Base-by-base conservation (phyloP, 2,329 filamentous ascomycete genomes). In the Chalaropsis ovoidea region DNA sequence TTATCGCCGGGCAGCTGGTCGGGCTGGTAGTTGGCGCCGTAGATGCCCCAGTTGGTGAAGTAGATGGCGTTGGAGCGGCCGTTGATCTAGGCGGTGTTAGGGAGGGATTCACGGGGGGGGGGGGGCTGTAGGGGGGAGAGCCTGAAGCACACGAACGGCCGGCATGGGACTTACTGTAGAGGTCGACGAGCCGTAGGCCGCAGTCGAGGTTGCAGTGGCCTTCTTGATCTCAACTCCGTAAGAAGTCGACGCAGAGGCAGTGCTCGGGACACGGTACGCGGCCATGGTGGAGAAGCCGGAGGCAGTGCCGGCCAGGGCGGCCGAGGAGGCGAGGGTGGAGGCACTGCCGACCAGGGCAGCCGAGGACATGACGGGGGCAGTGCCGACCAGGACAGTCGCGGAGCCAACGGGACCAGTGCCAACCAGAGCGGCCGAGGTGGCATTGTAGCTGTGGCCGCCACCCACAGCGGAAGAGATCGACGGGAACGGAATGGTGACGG, bases 21-120 rank as follows among this genome's bases (percentile, higher is more conserved):
- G 0, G 88, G 86, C 62, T 87, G 81, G 72, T 87, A 90, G 69
- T 88, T 83, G 65, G 89, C 82, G 27, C 77, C 85, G 71, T 95
- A 94, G 62, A 90, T 88, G 49, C 72, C 72, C 81, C 81, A 83
- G 68, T 81, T 82, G 10, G 80, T 78, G 66, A 82, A 82, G 72
- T 83, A 83, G 10, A 82, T 70, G 0, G 77, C 76, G 68, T 80
- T 82, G 41, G 54, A 47, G 19, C 61, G 22, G 41, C 41, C 27
- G 31, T 63, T 54, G 27, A 52, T 63, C 61, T 63, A 24, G 27
- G 24, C 24, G 2, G 61, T 31, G 31, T 17, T 45, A 8, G 17
- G 24, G 24, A 58, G 35, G 35, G 8, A 39, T 6, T 10, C 15
- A 6, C 19, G 6, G n/a, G n/a, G n/a, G 10, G 4, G 2, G 13